Conservation (phyloP, 495 filamentous ascomycete species). For the Paragyromitra xinjiangensis region DNA sequence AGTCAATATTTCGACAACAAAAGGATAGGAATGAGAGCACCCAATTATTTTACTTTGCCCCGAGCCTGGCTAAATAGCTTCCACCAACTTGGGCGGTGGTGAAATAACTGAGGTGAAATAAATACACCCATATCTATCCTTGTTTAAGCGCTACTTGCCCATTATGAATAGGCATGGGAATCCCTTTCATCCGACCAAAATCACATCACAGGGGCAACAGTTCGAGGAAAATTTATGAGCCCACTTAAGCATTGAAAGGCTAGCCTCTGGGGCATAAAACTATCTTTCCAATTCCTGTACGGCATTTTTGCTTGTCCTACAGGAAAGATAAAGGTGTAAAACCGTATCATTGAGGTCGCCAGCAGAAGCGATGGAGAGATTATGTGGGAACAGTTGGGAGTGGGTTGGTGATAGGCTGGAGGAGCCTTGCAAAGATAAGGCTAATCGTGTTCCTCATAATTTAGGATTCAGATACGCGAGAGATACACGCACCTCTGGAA, state of each 20-base stretch:
- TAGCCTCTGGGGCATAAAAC: neutral
- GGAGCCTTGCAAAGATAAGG: conserved; percentile 10
- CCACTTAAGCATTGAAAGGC: neutral
- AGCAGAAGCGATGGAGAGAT: neutral
- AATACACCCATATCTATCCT: neutral
- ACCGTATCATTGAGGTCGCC: no score
- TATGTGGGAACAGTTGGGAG: neutral
- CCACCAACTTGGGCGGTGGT: neutral
- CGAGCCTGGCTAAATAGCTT: neutral
- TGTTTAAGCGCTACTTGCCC: neutral
- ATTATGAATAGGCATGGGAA: neutral
- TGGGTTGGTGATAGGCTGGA: neutral
- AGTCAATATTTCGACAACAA: neutral
- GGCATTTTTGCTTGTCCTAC: neutral
- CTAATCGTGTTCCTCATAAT: neutral
- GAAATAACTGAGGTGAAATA: neutral
- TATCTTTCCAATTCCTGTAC: neutral
- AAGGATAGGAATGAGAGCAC: neutral
- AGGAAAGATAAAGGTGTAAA: neutral
- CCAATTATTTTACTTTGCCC: neutral
- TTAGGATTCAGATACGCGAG: conserved; percentile 6
- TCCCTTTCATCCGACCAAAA: neutral
- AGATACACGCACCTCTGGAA: neutral
- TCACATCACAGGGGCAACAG: neutral
- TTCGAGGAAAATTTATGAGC: neutral